These are phyloP conservation scores for Metrosideros polymorpha DNA, from an alignment of 441 rosid species.

Conservation along the genomic window DNA sequence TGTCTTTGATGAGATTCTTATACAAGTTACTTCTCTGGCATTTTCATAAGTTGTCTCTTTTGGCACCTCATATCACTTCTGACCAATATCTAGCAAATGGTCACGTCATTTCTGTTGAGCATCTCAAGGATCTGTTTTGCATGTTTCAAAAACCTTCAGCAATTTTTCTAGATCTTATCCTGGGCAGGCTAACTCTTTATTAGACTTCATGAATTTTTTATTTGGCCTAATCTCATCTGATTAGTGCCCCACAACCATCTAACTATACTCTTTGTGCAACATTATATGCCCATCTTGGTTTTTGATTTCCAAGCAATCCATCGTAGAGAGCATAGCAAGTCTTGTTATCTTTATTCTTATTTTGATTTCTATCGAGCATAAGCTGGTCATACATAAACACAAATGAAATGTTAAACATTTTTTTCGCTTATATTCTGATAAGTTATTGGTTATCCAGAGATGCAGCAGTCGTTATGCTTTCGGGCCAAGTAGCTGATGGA, in stretches of 20 bases:
- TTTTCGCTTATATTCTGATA: not conserved
- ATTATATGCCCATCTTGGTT: not conserved
- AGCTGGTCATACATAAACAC: not conserved
- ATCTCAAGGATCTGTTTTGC: not conserved
- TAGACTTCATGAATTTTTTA: not conserved
- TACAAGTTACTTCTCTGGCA: not conserved
- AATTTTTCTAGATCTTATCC: not conserved
- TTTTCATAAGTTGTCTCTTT: not conserved
- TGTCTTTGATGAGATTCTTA: not conserved
- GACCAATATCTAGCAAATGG: not conserved
- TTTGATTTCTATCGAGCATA: not conserved
- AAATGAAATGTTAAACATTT: not conserved
- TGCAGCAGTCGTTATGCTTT: conserved; percentile 87
- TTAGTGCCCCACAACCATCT: not conserved
- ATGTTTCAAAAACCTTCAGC: not conserved
- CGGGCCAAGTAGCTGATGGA: conserved; percentile 95
- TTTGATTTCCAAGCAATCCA: not conserved
- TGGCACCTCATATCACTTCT: not conserved
- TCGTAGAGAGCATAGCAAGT: not conserved
- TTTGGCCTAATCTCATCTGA: not conserved
- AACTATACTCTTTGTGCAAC: not conserved
- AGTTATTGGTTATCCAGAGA: conserved; percentile 29
- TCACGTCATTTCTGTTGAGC: not conserved
- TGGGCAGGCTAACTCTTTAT: not conserved
- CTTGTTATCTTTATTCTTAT: not conserved